Percentiles rank a stretch among this genome's conserved stretches.
Conservation (phyloP, 2,329 filamentous ascomycete genomes). For the Stromatinia cepivora region DNA sequence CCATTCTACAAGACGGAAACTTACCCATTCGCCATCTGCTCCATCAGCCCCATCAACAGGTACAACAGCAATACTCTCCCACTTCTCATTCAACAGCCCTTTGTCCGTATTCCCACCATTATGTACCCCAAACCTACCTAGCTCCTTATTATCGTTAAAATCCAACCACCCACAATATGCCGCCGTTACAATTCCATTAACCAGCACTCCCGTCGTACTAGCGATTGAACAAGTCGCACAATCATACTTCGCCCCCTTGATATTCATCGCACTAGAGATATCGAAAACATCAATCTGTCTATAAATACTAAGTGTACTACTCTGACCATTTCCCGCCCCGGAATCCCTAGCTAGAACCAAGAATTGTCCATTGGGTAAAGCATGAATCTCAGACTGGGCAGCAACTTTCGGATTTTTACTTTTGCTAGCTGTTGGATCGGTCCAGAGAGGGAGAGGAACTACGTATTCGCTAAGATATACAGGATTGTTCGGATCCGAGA, state of each 20-base stretch:
- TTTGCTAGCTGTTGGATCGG: conserved; percentile 46
- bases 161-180: conserved; percentile 67
- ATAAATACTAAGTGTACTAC: conserved; percentile 56
- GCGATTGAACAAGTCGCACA: conserved; percentile 41
- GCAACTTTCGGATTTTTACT: conserved; percentile 56
- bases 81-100: conserved; percentile 70
- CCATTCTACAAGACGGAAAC: background rate
- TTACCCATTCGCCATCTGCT: conserved; percentile 55
- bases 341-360: conserved; percentile 66
- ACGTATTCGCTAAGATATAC: conserved; percentile 62
- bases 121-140: conserved; percentile 65
- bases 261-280: conserved; percentile 60
- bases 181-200: conserved; percentile 55
- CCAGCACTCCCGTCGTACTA: conserved; percentile 52
- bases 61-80: conserved; percentile 67
- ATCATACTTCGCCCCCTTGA: conserved; percentile 50
- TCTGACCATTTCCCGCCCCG: conserved; percentile 57
- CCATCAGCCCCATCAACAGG: conserved; percentile 53
- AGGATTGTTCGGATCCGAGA: conserved; percentile 48
- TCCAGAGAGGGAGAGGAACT: conserved; percentile 62
- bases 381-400: conserved; percentile 68
- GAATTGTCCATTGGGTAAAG: conserved; percentile 63
- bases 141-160: conserved; percentile 64
- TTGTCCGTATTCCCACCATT: conserved; percentile 64
- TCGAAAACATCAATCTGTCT: conserved; percentile 70